Evolutionary conservation across 2,329 filamentous ascomycete genomes (phyloP), one percentile per base, ranked within the genome.

Genomic region (Fusarium sp.): DNA sequence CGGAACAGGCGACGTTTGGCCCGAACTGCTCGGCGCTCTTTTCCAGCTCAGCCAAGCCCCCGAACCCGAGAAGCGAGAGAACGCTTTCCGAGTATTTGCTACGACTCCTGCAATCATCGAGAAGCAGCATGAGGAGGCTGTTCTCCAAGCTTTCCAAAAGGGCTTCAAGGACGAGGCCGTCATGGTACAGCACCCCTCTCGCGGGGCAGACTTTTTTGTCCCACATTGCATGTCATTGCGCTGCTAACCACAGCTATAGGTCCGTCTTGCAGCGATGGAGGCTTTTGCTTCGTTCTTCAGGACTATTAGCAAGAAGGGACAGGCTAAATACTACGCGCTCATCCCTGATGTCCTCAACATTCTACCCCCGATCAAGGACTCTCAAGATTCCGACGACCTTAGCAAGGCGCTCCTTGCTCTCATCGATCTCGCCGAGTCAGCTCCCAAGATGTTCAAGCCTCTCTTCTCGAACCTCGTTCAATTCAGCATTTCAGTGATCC

Each of bases 241-340:
- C 60, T 55, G 62, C 67, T 76, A 64, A 76, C 64, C 23, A 65
- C 30, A 38, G 26, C 44, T 48, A 46, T 56, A 95, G 89, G 95
- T 99, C 63, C 93, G 94, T 72, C 90, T 99, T 64, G 92, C 95
- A 49, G 95, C 96, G 60, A 97, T 98, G 90, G 95, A 98, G 79
- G 96, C 96, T 11, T 99, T 99, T 79, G 93, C 95, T 20, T 91
- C 95, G 6, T 98, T 99, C 85, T 99, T 99, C 88, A 90, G 93
- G 73, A 96, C 92, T 62, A 90, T 98, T 75, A 88, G 85, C 78
- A 98, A 97, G 85, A 97, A 97, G 83, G 88, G 89, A 18, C 95
- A 98, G 81, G 83, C 89, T 67, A 97, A 97, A 81, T 99, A 97
- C 84, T 97, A 92, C 80, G 83, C 88, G 10, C 88, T 99, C 13